Evolutionary conservation across 306 rosid species (phyloP), one percentile per base, ranked within the genome.

Genomic region (Prunus mira): DNA sequence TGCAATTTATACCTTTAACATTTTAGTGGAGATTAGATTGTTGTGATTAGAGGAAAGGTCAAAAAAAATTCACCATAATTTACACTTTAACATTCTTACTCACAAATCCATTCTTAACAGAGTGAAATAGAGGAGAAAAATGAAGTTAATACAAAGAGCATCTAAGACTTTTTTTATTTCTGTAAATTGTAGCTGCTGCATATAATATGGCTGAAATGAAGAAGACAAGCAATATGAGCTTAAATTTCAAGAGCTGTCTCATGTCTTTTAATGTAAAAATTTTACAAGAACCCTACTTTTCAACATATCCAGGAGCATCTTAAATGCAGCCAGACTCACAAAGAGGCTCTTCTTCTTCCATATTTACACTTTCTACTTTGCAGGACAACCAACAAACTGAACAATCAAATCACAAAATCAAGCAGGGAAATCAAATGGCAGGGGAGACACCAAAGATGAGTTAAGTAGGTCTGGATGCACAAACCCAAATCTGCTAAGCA

Each of bases 381-480:
- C 72, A 67, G 17, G 45, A 67, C 45, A 14, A 2, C 65, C 24
- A 15, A 24, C 49, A 15, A 63, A 28, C 9, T 15, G 12, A 30
- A 30, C 24, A 9, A 65, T 17, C 5, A 32, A 65, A 25, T 22
- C 3, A 65, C 13, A 4, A 34, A 32, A 25, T 27, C 46, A 73
- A 73, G 76, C 76, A 12, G 93, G 96, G 74, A 71, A 87, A 89
- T 90, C 93, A 71, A 87, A 94, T 6, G 97, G 89, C 46, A 88
- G 6, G 0, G 93, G 60, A 3, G 83, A 32, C 50, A 91, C 87
- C 13, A 70, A 61, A 45, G 77, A 10, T 2, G 86, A 65, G 75
- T 90, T 85, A 47, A 41, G 82, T 22, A 80, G 77, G 83, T 81
- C 76, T 18, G 81, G 83, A 82, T 85, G 96, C 54, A 86, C 6